A percentile compares a stretch with the other conserved stretches of the same genome.
Evolutionary conservation across 805 yeast genomes (phyloP).

Genomic region (Myxozyma udenii): DNA sequence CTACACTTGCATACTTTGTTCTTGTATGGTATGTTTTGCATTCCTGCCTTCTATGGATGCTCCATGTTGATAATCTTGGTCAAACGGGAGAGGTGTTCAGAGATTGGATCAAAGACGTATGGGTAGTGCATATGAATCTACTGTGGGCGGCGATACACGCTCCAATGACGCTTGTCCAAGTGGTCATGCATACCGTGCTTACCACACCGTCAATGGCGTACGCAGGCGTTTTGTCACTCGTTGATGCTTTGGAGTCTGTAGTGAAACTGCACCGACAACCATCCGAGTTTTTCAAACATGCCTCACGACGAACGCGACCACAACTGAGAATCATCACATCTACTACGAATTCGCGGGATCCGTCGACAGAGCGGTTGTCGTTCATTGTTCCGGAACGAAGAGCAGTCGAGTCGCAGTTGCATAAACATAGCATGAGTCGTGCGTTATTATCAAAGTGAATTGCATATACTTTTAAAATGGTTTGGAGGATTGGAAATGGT

Average conservation of each 20-base stretch:
- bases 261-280: no score
- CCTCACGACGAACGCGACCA: no score
- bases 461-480: no score
- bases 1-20: not conserved
- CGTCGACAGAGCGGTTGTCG: no score
- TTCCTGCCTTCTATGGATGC: conserved; percentile 6
- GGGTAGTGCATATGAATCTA: not conserved
- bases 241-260: not conserved
- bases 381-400: no score
- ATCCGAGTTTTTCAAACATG: no score
- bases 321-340: no score
- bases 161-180: not conserved
- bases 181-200: not conserved
- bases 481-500: no score
- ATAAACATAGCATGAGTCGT: no score
- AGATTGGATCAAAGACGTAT: not conserved
- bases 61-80: conserved; percentile 3
- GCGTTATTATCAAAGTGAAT: no score
- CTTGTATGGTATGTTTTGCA: conserved; percentile 2
- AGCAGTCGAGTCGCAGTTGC: no score
- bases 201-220: not conserved
- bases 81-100: not conserved
- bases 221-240: not conserved
- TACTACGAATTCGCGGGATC: no score
- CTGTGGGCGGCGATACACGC: not conserved